Evolutionary conservation across 352 stramenopile species (phyloP).

Genomic region (Elongisporangium prolatum): DNA sequence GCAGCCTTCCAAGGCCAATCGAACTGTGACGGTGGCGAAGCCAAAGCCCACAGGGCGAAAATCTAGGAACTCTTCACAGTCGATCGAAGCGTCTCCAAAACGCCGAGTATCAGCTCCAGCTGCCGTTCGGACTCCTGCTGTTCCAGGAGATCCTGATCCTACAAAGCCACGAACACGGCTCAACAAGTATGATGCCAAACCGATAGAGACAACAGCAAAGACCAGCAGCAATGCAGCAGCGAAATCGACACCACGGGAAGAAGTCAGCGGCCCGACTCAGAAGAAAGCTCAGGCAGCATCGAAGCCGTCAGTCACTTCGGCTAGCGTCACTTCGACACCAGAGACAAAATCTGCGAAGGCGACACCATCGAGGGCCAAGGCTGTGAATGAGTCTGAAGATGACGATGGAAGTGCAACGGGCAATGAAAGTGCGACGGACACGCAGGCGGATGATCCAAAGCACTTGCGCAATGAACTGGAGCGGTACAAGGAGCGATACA

Average conservation of each 20-base stretch:
- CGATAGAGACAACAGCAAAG: not conserved
- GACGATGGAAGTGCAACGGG: not conserved
- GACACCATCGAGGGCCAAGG: not conserved
- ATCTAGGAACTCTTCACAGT: not conserved
- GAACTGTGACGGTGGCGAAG: not conserved
- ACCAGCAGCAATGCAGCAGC: not conserved
- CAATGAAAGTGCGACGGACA: not conserved
- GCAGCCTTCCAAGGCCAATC: not conserved
- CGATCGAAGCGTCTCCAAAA: not conserved
- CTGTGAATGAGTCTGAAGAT: not conserved
- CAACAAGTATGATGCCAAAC: not conserved
- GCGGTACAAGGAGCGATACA: constrained; percentile 77
- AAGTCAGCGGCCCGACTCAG: not conserved
- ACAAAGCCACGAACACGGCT: not conserved
- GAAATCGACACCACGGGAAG: not conserved
- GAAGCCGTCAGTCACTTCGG: not conserved
- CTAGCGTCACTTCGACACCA: not conserved
- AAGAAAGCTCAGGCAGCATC: not conserved
- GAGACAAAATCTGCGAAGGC: not conserved
- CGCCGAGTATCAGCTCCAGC: not conserved
- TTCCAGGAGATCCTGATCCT: not conserved
- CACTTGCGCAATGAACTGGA: constrained; percentile 41
- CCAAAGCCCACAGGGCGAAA: not conserved
- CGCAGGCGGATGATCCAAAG: not conserved
- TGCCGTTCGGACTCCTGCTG: not conserved